Base-by-base conservation (phyloP, 129 eudicot genomes). In the Flaveria robusta region DNA sequence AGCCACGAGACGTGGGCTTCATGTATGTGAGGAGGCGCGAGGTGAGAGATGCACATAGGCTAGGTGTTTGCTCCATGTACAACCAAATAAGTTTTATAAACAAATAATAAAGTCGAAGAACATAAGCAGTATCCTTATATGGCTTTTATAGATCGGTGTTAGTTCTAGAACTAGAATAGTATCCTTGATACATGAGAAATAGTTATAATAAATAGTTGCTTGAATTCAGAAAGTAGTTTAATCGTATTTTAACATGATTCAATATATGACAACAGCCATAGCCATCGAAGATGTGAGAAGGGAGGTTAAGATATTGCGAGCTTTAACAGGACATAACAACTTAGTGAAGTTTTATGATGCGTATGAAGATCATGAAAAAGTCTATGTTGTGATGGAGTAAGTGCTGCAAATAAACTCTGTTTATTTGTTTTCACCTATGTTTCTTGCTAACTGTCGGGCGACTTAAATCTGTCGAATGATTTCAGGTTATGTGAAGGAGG, bases 351-450 rank as follows among this genome's bases (percentile, higher is more conserved):
- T 91, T 75, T 87, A 91, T 60, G 98, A 94, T 76, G 97, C 97
- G 10, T 91, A 67, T 72, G 98, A 94, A 85, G 97, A 94, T 81
- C 83, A 74, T 70, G 90, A 89, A 20, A 91, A 91, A 26, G 97
- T 94, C 71, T 94, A 88, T 51, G 84, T 94, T 23, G 98, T 91
- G 73, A 94, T 94, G 98, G 97, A 94, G 98, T 94, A 91, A 81
- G 97, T 37, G 8, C 54, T 27, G 5, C 46, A 15, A 22, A 27
- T 31, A 8, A 29, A 10, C 42, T 63, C 66, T 55, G 27, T 14
- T 49, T 47, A 13, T 34, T 62, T 12, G 22, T 59, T 14, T n/a
- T 69, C 9, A 55, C 13, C 42, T 18, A 1, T 12, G 7, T 9
- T 24, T 26, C 22, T 43, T 70, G 43, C 19, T 7, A 15, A 18